Base-by-base conservation (phyloP, 2,329 filamentous ascomycete genomes). In the Nigrospora sphaerica region DNA sequence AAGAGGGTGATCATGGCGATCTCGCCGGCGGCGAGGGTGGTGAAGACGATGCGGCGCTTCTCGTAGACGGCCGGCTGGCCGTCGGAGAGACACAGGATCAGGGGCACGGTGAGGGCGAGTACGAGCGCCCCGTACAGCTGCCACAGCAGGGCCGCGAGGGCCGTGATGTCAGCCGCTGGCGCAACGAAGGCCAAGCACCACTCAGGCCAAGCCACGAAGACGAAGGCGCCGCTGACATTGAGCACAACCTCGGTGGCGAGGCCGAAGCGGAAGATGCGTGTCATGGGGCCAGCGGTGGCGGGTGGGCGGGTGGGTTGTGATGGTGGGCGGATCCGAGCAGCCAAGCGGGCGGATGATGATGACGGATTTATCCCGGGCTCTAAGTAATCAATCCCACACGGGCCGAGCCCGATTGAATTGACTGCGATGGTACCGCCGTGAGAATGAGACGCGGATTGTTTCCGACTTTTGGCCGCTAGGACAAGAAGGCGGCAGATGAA, bases 81-180 rank as follows among this genome's bases (percentile, higher is more conserved):
- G 19, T 54, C 34, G 10, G 52, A 49, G 32, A 54, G 48, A 28
- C 52, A 52, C 23, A 48, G 43, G 32, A 55, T 17, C 14, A 54
- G 34, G 12, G 54, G 54, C 18, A 57, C 31, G 4, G 53, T 52
- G 35, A 57, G 46, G 1, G 53, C 49, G 6, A 57, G 47, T 13
- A 57, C 52, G 2, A 57, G 46, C 33, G 39, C 50, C n/a, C 52
- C 54, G 40, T 52, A 57, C n/a, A 53, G 39, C 43, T 55, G 53
- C 48, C 49, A 55, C 2, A 57, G 42, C 5, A 55, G 34, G 4
- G 53, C 46, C 13, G 54, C 45, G 32, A 49, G 53, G 23, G 47
- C 41, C 17, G 54, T 49, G 12, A 55, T 46, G n/a, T 4, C 17
- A 12, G 38, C 9, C 12, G 48, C 34, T n/a, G 46, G 28, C 12